A percentile compares a stretch with the other conserved stretches of the same genome.
Evolutionary conservation across 2,329 filamentous ascomycete genomes (phyloP).

Genomic region (Venturia aucupariae): DNA sequence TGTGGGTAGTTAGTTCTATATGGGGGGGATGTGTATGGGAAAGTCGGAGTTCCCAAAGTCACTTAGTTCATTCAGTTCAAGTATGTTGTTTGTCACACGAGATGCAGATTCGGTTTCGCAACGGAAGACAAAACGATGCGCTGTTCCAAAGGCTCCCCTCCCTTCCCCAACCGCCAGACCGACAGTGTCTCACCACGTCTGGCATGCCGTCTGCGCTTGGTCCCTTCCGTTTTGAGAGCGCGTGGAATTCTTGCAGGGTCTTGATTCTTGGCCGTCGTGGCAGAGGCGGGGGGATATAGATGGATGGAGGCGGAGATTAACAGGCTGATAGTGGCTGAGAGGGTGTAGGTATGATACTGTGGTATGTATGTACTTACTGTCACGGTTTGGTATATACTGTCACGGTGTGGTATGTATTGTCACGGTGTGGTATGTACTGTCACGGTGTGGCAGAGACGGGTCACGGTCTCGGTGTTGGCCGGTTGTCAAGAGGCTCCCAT

Average conservation of each 20-base stretch:
- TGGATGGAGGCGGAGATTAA: not conserved
- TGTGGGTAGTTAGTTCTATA: not conserved
- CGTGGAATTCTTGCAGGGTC: not conserved
- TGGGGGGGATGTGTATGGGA: not conserved
- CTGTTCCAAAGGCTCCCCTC: no score
- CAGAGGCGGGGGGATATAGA: not conserved
- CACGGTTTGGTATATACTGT: no score
- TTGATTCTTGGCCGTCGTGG: not conserved
- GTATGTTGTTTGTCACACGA: not conserved
- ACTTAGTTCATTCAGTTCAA: no score
- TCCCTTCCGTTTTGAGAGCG: not conserved
- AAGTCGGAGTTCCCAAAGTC: no score
- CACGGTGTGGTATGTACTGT: no score
- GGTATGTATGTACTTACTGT: no score
- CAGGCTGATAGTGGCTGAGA: not conserved
- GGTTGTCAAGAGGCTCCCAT: not conserved
- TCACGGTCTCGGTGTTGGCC: not conserved
- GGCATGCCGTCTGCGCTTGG: not conserved
- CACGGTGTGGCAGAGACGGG: no score
- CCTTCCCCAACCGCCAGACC: no score
- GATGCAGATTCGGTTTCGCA: not conserved
- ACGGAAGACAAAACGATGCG: not conserved
- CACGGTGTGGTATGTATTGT: no score
- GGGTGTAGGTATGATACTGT: no score
- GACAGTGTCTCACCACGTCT: not conserved